Conservation (phyloP, 1,139 yeast genomes). For the Suhomyces kunorum region DNA sequence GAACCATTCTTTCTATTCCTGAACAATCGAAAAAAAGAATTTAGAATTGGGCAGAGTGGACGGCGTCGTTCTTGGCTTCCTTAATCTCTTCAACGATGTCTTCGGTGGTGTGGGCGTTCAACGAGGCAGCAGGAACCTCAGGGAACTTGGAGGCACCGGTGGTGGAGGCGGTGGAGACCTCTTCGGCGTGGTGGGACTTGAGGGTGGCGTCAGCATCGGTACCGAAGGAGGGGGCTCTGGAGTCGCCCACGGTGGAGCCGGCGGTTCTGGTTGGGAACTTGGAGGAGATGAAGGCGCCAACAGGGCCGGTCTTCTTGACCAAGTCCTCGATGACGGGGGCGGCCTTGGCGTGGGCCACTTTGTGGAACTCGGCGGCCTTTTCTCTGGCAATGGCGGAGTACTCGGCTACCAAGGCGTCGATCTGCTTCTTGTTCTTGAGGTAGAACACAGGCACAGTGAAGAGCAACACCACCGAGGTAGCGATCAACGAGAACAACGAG, state of each 20-base stretch:
- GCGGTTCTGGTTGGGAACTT: conserved; percentile 72
- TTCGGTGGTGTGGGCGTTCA: conserved; percentile 19
- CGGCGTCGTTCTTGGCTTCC: conserved; percentile 12
- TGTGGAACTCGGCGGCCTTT: conserved; percentile 54
- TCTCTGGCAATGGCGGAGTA: conserved; percentile 56
- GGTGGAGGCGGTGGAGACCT: conserved; percentile 25
- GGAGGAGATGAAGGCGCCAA: conserved; percentile 56
- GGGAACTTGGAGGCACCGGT: conserved; percentile 51
- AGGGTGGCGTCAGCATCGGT: conserved; percentile 27
- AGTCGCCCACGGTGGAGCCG: conserved; percentile 63
- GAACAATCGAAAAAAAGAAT: conserved; percentile 9
- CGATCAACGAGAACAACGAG: conserved; percentile 67
- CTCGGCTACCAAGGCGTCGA: conserved; percentile 70
- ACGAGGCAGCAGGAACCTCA: conserved; percentile 37
- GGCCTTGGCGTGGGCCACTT: conserved; percentile 57
- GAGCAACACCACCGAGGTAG: conserved; percentile 57
- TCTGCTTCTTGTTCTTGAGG: conserved; percentile 71
- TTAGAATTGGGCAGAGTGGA: conserved; percentile 9
- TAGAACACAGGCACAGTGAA: conserved; percentile 81
- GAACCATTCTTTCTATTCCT: conserved; percentile 9
- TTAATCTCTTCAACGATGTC: conserved; percentile 17
- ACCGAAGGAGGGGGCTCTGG: conserved; percentile 33
- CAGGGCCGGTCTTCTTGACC: conserved; percentile 64
- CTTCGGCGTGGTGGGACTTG: conserved; percentile 11
- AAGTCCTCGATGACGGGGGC: conserved; percentile 46